These are phyloP conservation scores for Fusarium devonianum DNA, from an alignment of 2,329 filamentous ascomycete genomes.

Conservation along the genomic window DNA sequence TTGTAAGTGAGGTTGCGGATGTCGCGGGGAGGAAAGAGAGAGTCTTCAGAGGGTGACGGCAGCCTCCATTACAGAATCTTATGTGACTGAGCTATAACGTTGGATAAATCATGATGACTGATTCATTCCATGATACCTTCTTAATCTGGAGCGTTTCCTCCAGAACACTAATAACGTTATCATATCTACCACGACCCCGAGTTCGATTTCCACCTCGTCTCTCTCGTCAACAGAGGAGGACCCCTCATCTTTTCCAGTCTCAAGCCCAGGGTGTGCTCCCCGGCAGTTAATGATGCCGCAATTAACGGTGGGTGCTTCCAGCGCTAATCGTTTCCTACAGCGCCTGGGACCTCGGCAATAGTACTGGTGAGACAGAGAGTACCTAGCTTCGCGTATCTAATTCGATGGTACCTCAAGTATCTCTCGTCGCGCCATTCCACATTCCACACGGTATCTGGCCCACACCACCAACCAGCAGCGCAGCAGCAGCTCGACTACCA, in stretches of 20 bases:
- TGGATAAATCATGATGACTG: too few species aligned
- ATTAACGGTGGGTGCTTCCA: neutral
- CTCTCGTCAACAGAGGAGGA: neutral
- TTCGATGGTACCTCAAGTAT: slow-evolving; percentile 5
- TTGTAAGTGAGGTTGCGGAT: slow-evolving; percentile 23
- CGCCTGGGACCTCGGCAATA: too few species aligned
- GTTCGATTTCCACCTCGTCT: neutral
- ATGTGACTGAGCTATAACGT: too few species aligned
- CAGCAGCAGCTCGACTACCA: too few species aligned
- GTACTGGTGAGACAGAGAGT: slow-evolving; percentile 12
- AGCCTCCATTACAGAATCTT: too few species aligned
- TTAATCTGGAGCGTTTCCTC: too few species aligned
- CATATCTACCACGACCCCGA: slow-evolving; percentile 4
- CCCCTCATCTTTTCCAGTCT: slow-evolving; percentile 1
- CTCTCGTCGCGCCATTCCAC: slow-evolving; percentile 18
- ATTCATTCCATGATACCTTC: too few species aligned
- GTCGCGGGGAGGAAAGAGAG: slow-evolving; percentile 16
- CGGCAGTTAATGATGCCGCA: slow-evolving; percentile 1
- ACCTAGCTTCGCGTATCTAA: neutral
- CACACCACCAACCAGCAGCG: slow-evolving; percentile 1
- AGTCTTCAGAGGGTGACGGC: too few species aligned
- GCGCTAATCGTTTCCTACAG: slow-evolving; percentile 10
- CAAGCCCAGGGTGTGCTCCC: slow-evolving; percentile 2
- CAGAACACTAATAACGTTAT: too few species aligned
- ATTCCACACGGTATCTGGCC: neutral